Conservation (phyloP, 306 rosid genomes). For the Dalbergia cultrata region DNA sequence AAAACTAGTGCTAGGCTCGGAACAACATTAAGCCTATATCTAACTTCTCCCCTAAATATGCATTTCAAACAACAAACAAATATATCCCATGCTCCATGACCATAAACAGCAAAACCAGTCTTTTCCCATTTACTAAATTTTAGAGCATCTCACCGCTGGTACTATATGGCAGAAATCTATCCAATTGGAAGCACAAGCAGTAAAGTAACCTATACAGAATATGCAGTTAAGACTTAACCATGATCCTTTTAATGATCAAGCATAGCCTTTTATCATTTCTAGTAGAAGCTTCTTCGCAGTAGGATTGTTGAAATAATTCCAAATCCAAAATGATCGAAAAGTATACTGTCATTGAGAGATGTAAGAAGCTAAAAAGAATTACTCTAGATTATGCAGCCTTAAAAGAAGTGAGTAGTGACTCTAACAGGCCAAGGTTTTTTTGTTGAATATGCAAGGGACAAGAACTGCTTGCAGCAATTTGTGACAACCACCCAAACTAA, state of each 20-base stretch:
- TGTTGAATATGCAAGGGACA: slow-evolving; percentile 14
- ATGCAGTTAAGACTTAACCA: not conserved
- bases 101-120: not conserved
- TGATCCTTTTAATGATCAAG: not conserved
- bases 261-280: not conserved
- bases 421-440: slow-evolving; percentile 23
- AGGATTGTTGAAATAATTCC: slow-evolving; percentile 22
- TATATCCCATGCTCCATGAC: no score
- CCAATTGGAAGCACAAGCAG: not conserved
- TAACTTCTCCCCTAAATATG: not conserved
- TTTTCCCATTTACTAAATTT: not conserved
- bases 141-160: no score
- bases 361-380: not conserved
- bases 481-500: slow-evolving; percentile 38
- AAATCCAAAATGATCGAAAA: not conserved
- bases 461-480: slow-evolving; percentile 43
- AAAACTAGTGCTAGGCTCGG: slow-evolving; percentile 38
- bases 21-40: no score
- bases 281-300: not conserved
- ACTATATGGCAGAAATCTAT: not conserved
- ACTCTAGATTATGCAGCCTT: slow-evolving; percentile 16
- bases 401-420: slow-evolving; percentile 1
- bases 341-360: not conserved
- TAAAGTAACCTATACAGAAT: not conserved
- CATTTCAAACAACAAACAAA: not conserved